These are phyloP conservation scores for Nitzschia sp. DNA, from an alignment of 108 stramenopile genomes.

Conservation along the genomic window DNA sequence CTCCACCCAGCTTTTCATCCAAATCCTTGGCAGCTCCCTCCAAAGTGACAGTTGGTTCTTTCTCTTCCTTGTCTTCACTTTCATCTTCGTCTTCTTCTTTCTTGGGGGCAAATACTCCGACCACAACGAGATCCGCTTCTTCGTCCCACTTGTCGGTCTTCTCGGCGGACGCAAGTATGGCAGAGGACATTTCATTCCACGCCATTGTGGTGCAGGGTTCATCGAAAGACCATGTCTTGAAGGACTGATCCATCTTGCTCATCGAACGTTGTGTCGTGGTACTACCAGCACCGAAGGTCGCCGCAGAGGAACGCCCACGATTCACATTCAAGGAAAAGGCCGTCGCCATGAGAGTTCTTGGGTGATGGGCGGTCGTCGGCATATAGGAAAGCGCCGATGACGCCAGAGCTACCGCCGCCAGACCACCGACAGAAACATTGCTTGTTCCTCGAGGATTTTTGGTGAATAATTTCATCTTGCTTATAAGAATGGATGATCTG, in stretches of 20 bases:
- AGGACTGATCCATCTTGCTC: slow-evolving; percentile 54
- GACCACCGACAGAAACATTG: too few relatives aligned
- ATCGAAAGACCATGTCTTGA: slow-evolving; percentile 84
- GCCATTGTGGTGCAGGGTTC: slow-evolving; percentile 73
- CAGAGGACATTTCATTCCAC: slow-evolving; percentile 53
- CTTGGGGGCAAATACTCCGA: slow-evolving; percentile 71
- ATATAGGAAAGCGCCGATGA: slow-evolving; percentile 6
- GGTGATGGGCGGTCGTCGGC: background rate
- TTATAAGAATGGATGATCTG: too few relatives aligned
- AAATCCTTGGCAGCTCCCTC: slow-evolving; percentile 58
- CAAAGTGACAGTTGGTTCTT: slow-evolving; percentile 45
- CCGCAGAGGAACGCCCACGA: background rate
- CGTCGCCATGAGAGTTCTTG: background rate
- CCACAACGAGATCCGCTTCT: slow-evolving; percentile 70
- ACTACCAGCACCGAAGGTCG: background rate
- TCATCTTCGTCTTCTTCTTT: slow-evolving; percentile 40
- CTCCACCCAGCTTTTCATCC: slow-evolving; percentile 67
- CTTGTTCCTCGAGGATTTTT: too few relatives aligned
- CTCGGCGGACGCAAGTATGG: slow-evolving; percentile 26
- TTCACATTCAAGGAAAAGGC: slow-evolving; percentile 14
- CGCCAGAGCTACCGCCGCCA: background rate
- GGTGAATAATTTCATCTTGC: too few relatives aligned
- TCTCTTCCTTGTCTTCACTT: slow-evolving; percentile 48
- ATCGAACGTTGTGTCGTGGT: slow-evolving; percentile 2
- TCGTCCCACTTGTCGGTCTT: slow-evolving; percentile 26